These are phyloP conservation scores for Aspergillus haitiensis DNA, from an alignment of 495 filamentous ascomycete species.

Conservation along the genomic window DNA sequence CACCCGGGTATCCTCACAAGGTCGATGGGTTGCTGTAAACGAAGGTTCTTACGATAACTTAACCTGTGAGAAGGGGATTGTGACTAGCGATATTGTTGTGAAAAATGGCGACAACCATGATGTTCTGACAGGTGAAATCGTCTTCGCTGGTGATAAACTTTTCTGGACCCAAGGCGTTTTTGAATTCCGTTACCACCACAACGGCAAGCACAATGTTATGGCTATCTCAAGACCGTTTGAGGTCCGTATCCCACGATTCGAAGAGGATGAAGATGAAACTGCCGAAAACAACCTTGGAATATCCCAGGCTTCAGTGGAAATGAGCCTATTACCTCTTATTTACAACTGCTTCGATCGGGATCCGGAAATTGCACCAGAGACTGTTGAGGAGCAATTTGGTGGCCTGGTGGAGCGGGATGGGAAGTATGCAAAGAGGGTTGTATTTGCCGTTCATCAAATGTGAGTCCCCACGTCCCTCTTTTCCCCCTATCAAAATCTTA, in stretches of 20 bases:
- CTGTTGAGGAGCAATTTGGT: slow-evolving; percentile 79
- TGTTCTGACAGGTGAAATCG: slow-evolving; percentile 67
- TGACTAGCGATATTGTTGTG: slow-evolving; percentile 62
- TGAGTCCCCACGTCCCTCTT: slow-evolving; percentile 28
- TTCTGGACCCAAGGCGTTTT: slow-evolving; percentile 97
- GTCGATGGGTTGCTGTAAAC: slow-evolving; percentile 84
- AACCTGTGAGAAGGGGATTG: slow-evolving; percentile 74
- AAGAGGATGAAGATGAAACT: slow-evolving; percentile 61
- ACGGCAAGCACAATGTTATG: slow-evolving; percentile 93
- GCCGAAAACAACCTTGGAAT: slow-evolving; percentile 44
- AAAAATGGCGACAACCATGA: slow-evolving; percentile 48
- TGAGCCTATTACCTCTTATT: slow-evolving; percentile 76
- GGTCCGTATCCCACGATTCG: slow-evolving; percentile 75
- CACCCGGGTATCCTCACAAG: slow-evolving; percentile 80
- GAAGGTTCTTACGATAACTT: slow-evolving; percentile 74
- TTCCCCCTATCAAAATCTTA: background rate
- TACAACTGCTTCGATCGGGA: slow-evolving; percentile 91
- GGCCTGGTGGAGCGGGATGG: slow-evolving; percentile 77
- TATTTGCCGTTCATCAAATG: slow-evolving; percentile 95
- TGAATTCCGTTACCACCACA: slow-evolving; percentile 96
- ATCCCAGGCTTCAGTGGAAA: slow-evolving; percentile 63
- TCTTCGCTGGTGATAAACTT: slow-evolving; percentile 89
- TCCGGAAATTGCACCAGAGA: slow-evolving; percentile 84
- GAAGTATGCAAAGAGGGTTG: slow-evolving; percentile 84
- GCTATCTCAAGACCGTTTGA: slow-evolving; percentile 92